Base-by-base conservation (phyloP, 208 protist genomes). In the Vickermania ingenoplastis region DNA sequence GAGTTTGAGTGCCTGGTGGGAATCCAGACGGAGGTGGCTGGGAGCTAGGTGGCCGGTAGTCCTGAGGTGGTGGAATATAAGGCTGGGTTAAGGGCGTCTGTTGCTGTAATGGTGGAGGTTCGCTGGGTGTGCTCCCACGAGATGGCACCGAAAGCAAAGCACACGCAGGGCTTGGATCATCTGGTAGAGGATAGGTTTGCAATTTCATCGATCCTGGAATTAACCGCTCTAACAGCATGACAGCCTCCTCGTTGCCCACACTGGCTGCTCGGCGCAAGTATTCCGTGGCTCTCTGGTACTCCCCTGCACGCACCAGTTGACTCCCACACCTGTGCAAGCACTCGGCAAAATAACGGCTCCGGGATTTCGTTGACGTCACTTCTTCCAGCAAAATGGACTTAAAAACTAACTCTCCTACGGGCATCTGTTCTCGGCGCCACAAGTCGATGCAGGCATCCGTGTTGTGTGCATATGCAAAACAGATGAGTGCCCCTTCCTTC, bases 401-500 rank as follows among this genome's bases (percentile, higher is more conserved):
- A 52, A 71, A 78, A 58, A 89, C 75, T 41, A 89, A 65, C 25
- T 83, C 65, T 25, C 59, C 53, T 2, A 69, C 67, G 24, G 82
- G 65, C n/a, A 58, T 54, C 41, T 74, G 62, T 56, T 83, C 65
- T 41, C 73, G 50, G 29, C 65, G 67, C 77, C 73, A 83, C 36
- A 93, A 60, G 36, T 86, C 79, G 2, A 83, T 61, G 3, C 84
- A 77, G 5, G 67, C 81, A 57, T 93, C 76, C 50, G 89, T 76
- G 66, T 90, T 89, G 53, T 76, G 71, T 30, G 75, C 77, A 57
- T 78, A 93, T 5, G 88, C 71, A 72, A 81, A 93, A 69, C 80
- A 90, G 27, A 75, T 72, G 54, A 81, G 75, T 25, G 86, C 83
- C 45, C 78, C 83, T 30, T 93, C 81, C 51, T 64, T 69, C 29